Base-by-base conservation (phyloP, 2,329 filamentous ascomycete genomes). In the Amauroascus verrucosus region DNA sequence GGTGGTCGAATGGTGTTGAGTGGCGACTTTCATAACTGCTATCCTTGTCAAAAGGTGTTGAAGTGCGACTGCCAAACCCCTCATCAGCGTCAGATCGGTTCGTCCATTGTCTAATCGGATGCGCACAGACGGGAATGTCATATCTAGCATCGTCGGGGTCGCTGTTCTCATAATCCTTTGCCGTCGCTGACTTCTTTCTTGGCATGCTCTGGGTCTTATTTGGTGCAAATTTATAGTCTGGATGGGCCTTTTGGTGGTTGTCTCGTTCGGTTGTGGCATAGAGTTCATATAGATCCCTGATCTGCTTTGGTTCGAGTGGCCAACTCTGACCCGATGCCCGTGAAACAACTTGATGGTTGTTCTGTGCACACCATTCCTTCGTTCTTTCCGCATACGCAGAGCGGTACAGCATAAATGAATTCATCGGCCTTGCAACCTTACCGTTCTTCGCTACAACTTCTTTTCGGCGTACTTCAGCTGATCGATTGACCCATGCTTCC, bases 331-430 rank as follows among this genome's bases (percentile, higher is more conserved):
- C 93, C 54, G 88, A 88, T n/a, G 93, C 81, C 44, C 83, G 82
- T 1, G 91, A 97, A 24, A 97, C 86, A 33, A 93, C 75, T 67
- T 98, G 91, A 67, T 98, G 91, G 70, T 97, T 96, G 68, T 93
- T 91, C 62, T 93, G 83, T 13, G 81, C 75, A 61, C 86, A 87
- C 76, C 83, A 87, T 49, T 80, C 76, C 69, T 95, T 95, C 55
- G 87, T 88, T 30, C 89, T 78, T 57, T 93, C 86, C 56, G 94
- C 87, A 65, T 88, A 96, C 6, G 88, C 88, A 60, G 93, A 95
- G 40, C 93, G 85, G 68, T 98, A 98, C 48, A 98, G 76, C 85
- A 98, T 95, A 73, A 97, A 98, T 0, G 88, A 91, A 68, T 98
- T 98, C 85, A 96, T 95, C 2, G 93, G 90, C 28, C 93, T 79